Conservation (phyloP, 257 asterid genomes). For the Ilex aquifolium region DNA sequence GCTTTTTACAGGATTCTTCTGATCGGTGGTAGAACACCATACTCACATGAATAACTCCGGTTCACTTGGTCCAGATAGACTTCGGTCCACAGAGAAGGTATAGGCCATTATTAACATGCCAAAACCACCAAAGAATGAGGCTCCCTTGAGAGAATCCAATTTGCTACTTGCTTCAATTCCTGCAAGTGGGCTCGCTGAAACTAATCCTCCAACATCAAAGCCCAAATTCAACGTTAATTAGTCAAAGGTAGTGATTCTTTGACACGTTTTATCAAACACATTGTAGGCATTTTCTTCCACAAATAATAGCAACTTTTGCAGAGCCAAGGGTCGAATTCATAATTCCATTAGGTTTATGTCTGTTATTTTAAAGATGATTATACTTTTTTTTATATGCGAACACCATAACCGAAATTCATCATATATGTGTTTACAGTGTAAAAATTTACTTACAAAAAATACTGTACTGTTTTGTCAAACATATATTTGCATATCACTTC, state of each 20-base stretch:
- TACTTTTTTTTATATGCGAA: no score
- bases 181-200: conserved; percentile 5
- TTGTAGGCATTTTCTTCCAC: not conserved
- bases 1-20: conserved; percentile 26
- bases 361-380: no score
- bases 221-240: not conserved
- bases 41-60: conserved; percentile 16
- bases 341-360: no score
- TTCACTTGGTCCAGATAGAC: conserved; percentile 7
- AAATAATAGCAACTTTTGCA: no score
- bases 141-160: no score
- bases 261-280: conserved; percentile 45
- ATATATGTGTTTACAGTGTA: no score
- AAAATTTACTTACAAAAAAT: no score
- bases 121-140: no score
- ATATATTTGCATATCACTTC: no score
- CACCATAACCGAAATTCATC: no score
- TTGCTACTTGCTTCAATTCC: not conserved
- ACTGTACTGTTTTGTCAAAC: no score
- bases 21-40: conserved; percentile 18
- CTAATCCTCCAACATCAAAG: not conserved
- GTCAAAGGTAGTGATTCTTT: not conserved
- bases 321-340: no score
- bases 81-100: conserved; percentile 21
- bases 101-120: conserved; percentile 25